Percentiles rank a stretch among this genome's conserved stretches.
These are phyloP conservation scores for Macrophomina phaseolina DNA, from an alignment of 2,329 filamentous ascomycete genomes.

Conservation along the genomic window DNA sequence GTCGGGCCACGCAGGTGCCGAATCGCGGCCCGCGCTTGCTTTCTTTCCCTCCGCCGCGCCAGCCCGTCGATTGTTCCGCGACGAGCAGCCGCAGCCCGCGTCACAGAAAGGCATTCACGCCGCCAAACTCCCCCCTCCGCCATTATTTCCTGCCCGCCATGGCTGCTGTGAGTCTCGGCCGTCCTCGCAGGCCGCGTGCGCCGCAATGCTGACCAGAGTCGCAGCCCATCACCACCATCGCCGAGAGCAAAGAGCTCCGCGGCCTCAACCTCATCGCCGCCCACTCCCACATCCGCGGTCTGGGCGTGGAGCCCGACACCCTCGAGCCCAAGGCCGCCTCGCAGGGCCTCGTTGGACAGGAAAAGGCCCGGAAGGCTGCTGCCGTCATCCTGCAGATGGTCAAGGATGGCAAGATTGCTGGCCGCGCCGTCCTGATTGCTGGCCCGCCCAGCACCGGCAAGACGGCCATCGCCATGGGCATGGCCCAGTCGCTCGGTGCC, in stretches of 20 bases:
- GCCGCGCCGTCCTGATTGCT: constrained; percentile 90
- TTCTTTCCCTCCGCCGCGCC: neutral
- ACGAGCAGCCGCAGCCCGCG: constrained; percentile 2
- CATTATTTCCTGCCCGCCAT: constrained; percentile 14
- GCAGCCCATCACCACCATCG: constrained; percentile 78
- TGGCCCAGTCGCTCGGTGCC: constrained; percentile 92
- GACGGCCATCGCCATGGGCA: constrained; percentile 97
- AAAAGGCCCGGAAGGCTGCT: constrained; percentile 94
- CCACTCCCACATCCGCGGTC: constrained; percentile 95
- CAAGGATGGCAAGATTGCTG: constrained; percentile 97
- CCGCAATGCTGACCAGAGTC: neutral
- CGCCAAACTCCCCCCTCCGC: neutral
- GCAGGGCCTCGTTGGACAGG: constrained; percentile 93
- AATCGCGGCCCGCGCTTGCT: neutral
- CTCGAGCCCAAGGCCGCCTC: constrained; percentile 84
- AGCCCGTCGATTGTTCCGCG: neutral
- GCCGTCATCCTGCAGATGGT: constrained; percentile 98
- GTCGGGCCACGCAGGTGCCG: neutral
- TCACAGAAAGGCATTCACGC: constrained; percentile 4
- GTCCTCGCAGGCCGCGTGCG: neutral
- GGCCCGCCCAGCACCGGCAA: constrained; percentile 97
- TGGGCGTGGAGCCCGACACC: constrained; percentile 90
- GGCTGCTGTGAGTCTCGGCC: constrained; percentile 21
- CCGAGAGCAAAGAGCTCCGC: constrained; percentile 93
- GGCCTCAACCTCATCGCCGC: constrained; percentile 97